Percentiles rank a stretch among this genome's conserved stretches.
Conservation (phyloP, 2,329 filamentous ascomycete genomes). For the Nothophoma quercina region DNA sequence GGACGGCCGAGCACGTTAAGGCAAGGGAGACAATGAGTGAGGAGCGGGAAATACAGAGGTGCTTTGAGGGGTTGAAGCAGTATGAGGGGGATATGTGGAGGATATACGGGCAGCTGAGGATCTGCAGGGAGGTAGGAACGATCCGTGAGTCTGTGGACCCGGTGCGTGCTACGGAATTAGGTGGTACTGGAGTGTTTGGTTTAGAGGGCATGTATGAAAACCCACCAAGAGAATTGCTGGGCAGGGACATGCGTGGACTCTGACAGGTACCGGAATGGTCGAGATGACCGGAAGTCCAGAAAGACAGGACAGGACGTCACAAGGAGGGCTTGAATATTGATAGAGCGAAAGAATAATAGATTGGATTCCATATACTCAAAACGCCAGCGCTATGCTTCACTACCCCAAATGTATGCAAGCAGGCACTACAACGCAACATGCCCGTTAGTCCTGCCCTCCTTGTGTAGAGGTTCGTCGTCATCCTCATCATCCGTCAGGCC, state of each 20-base stretch:
- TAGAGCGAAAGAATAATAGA: no score
- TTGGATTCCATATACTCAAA: no score
- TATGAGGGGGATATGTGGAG: background rate
- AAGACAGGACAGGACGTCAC: no score
- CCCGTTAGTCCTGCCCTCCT: conserved; percentile 31
- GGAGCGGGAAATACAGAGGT: background rate
- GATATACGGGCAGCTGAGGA: background rate
- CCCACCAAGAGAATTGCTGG: no score
- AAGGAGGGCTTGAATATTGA: no score
- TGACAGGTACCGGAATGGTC: no score
- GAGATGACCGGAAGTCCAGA: no score
- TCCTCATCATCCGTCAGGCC: conserved; percentile 91
- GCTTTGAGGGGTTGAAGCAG: background rate
- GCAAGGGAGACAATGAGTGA: no score
- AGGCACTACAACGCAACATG: conserved; percentile 5
- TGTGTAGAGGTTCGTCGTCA: conserved; percentile 54
- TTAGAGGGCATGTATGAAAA: background rate
- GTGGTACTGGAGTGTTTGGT: background rate
- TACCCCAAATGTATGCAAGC: background rate
- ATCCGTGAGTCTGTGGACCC: no score
- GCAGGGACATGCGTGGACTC: no score
- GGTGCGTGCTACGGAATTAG: background rate
- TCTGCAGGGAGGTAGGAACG: background rate
- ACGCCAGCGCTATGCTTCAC: conserved; percentile 5
- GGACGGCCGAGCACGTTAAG: no score